A percentile compares a stretch with the other conserved stretches of the same genome.
These are phyloP conservation scores for Mariannaea elegans DNA, from an alignment of 2,329 filamentous ascomycete genomes.

Conservation along the genomic window DNA sequence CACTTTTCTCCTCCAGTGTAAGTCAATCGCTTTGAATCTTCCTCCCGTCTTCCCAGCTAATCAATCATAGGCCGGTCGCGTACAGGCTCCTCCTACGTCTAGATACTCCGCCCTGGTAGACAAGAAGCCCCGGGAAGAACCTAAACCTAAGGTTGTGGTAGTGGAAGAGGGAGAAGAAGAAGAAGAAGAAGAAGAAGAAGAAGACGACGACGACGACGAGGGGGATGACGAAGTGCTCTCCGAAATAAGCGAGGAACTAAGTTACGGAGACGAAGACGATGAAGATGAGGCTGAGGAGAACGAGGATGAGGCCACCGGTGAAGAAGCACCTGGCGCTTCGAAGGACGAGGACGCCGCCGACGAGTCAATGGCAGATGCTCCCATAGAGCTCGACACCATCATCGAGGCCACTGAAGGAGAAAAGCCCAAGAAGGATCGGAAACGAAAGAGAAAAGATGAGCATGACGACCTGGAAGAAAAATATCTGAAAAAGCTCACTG, in stretches of 20 bases:
- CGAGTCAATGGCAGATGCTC: slow-evolving; percentile 47
- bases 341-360: slow-evolving; percentile 43
- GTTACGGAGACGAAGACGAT: slow-evolving; percentile 44
- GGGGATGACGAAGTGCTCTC: slow-evolving; percentile 47
- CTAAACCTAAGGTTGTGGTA: slow-evolving; percentile 37
- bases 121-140: slow-evolving; percentile 45
- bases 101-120: slow-evolving; percentile 53
- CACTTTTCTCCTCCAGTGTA: slow-evolving; percentile 78
- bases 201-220: slow-evolving; percentile 46
- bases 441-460: slow-evolving; percentile 73
- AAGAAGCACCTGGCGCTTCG: slow-evolving; percentile 6
- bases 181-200: slow-evolving; percentile 44
- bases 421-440: slow-evolving; percentile 58
- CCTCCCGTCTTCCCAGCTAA: slow-evolving; percentile 24
- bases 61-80: slow-evolving; percentile 58
- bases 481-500: slow-evolving; percentile 72
- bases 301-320: slow-evolving; percentile 34
- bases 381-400: slow-evolving; percentile 48
- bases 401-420: slow-evolving; percentile 46
- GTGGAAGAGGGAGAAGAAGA: slow-evolving; percentile 46
- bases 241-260: slow-evolving; percentile 46
- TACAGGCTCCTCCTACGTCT: slow-evolving; percentile 54
- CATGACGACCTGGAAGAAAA: slow-evolving; percentile 75
- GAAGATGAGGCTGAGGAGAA: slow-evolving; percentile 38
- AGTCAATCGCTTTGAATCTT: slow-evolving; percentile 46